Evolutionary conservation across 1,139 yeast species (phyloP).

Genomic region (Taphrina populina): DNA sequence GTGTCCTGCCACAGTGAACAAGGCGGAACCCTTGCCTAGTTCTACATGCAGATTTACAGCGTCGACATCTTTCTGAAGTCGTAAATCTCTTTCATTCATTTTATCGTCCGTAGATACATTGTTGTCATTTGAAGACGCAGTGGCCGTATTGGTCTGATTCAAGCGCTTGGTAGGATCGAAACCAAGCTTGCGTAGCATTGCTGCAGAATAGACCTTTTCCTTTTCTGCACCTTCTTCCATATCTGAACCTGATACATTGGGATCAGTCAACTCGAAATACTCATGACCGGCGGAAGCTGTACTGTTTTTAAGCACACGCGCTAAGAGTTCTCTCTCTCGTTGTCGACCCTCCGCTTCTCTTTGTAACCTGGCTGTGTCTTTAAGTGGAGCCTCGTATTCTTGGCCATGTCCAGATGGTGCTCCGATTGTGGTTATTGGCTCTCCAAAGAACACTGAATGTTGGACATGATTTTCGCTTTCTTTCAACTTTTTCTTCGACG

Average conservation of each 20-base stretch:
- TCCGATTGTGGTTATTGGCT: constrained; percentile 11
- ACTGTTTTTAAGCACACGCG: constrained; percentile 11
- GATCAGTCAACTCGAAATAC: constrained; percentile 16
- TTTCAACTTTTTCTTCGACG: constrained; percentile 23
- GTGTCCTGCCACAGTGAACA: not conserved
- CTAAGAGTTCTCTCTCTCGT: constrained; percentile 23
- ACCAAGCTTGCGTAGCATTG: constrained; percentile 24
- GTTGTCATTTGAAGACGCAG: no score
- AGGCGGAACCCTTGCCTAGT: constrained; percentile 5
- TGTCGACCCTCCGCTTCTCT: constrained; percentile 26
- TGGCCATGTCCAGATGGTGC: not conserved
- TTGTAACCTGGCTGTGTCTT: constrained; percentile 16
- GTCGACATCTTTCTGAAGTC: constrained; percentile 12
- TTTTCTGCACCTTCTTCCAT: constrained; percentile 5
- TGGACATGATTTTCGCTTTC: constrained; percentile 17
- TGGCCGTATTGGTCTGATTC: constrained; percentile 1
- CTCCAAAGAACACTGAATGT: constrained; percentile 26
- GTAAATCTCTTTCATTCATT: constrained; percentile 6
- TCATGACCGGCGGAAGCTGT: constrained; percentile 23
- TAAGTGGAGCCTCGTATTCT: constrained; percentile 21
- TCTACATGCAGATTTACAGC: constrained; percentile 11
- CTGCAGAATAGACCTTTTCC: constrained; percentile 15
- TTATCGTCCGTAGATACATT: not conserved
- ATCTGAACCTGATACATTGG: constrained; percentile 1
- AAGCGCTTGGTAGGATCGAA: constrained; percentile 30